phyloP scores from a whole-genome alignment of 257 asterid genomes.

The Parsonsia alboflavescens region DNA sequence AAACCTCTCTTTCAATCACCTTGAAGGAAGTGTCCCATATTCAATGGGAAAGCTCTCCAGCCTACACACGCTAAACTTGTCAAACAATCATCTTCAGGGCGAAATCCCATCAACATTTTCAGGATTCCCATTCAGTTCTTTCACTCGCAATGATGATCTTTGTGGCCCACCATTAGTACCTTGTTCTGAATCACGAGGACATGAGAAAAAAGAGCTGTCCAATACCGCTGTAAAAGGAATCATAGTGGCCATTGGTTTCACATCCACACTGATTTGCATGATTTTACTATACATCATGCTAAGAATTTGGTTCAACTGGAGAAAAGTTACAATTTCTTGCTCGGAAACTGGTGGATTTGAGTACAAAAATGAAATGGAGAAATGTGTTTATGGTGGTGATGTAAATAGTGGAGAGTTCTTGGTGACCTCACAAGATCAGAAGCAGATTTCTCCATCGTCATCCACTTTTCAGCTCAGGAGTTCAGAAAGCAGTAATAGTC shows the following conservation, averaged over 20 bases:
- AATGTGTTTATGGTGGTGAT: conserved; percentile 64
- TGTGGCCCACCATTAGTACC: conserved; percentile 74
- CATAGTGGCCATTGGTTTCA: conserved; percentile 75
- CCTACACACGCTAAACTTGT: conserved; percentile 62
- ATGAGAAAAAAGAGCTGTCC: conserved; percentile 39
- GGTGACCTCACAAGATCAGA: conserved; percentile 29
- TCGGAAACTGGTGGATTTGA: conserved; percentile 45
- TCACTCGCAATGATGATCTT: conserved; percentile 41
- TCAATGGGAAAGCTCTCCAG: conserved; percentile 65
- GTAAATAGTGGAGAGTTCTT: conserved; percentile 47
- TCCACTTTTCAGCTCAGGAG: conserved; percentile 47
- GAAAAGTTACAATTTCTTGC: conserved; percentile 74
- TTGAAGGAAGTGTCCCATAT: conserved; percentile 54
- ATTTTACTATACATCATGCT: conserved; percentile 62
- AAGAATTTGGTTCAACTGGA: conserved; percentile 87
- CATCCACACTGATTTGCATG: conserved; percentile 71
- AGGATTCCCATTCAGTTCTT: conserved; percentile 53
- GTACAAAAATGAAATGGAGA: conserved; percentile 37
- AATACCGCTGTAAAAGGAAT: conserved; percentile 54
- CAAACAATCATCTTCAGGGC: conserved; percentile 59
- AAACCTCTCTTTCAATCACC: conserved; percentile 63
- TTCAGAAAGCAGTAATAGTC: conserved; percentile 29
- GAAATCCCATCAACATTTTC: conserved; percentile 56
- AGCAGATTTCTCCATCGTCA: conserved; percentile 41
- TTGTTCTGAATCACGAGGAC: conserved; percentile 36